Conservation (phyloP, 306 rosid genomes). For the Alnus glutinosa region DNA sequence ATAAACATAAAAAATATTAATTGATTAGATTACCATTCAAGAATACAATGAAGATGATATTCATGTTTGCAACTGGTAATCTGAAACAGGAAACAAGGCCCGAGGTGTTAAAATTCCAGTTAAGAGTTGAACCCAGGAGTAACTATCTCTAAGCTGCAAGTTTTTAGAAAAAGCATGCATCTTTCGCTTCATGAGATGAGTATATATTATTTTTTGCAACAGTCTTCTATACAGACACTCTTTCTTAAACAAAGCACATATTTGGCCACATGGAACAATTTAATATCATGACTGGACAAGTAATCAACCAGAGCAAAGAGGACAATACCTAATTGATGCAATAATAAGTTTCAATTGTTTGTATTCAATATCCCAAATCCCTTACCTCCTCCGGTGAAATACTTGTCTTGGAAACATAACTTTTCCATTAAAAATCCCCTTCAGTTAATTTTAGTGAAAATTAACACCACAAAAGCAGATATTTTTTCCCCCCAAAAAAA, state of each 20-base stretch:
- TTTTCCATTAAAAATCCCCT: background rate
- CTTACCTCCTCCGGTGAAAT: background rate
- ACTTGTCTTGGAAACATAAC: background rate
- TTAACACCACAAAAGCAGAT: background rate
- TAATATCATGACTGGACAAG: background rate
- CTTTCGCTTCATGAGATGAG: background rate
- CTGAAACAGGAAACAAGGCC: constrained; percentile 43
- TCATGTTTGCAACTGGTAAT: constrained; percentile 91
- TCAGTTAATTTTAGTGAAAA: background rate
- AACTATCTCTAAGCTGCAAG: constrained; percentile 12
- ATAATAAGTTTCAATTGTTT: background rate
- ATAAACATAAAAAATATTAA: background rate
- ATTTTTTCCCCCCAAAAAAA: too few relatives aligned
- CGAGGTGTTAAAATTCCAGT: constrained; percentile 21
- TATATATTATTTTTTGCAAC: background rate
- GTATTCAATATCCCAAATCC: background rate
- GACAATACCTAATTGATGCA: background rate
- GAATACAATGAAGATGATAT: constrained; percentile 93
- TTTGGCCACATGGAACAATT: background rate
- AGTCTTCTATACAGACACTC: background rate
- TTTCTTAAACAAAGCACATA: background rate
- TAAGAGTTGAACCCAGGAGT: constrained; percentile 8
- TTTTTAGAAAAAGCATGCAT: constrained; percentile 11
- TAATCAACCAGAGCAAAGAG: background rate
- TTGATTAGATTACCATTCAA: constrained; percentile 70